Conservation (phyloP, 1,139 yeast genomes). For the Protomyces pachydermus region DNA sequence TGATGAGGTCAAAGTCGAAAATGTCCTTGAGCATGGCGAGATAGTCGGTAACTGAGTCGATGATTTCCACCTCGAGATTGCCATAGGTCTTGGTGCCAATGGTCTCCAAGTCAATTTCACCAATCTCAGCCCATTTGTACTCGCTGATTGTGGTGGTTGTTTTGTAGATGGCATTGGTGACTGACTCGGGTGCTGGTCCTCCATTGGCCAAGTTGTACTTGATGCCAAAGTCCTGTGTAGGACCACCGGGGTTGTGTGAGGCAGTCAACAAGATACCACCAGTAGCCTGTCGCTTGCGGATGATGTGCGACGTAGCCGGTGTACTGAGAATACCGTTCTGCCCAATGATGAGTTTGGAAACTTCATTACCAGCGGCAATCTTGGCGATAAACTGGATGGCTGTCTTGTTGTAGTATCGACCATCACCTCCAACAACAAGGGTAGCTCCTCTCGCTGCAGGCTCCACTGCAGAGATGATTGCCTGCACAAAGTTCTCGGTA, state of each 20-base stretch:
- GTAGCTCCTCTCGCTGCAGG: slow-evolving; percentile 74
- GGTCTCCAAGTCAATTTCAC: slow-evolving; percentile 51
- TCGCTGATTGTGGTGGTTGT: slow-evolving; percentile 54
- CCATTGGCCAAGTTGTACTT: slow-evolving; percentile 93
- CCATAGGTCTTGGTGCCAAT: slow-evolving; percentile 50
- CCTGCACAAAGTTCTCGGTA: slow-evolving; percentile 90
- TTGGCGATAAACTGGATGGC: slow-evolving; percentile 76
- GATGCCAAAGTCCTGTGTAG: slow-evolving; percentile 85
- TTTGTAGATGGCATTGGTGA: slow-evolving; percentile 80
- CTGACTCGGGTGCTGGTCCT: slow-evolving; percentile 98
- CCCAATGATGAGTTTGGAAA: slow-evolving; percentile 68
- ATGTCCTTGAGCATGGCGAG: slow-evolving; percentile 73
- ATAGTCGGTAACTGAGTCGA: slow-evolving; percentile 76
- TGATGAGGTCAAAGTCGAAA: slow-evolving; percentile 82
- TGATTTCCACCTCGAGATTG: slow-evolving; percentile 65
- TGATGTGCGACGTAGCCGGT: slow-evolving; percentile 92
- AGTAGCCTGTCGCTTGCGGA: slow-evolving; percentile 70
- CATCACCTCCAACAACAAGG: slow-evolving; percentile 94
- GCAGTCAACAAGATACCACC: slow-evolving; percentile 97
- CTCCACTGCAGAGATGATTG: slow-evolving; percentile 79
- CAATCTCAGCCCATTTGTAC: slow-evolving; percentile 51
- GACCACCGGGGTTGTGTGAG: slow-evolving; percentile 97
- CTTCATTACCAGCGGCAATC: slow-evolving; percentile 90
- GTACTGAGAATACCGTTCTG: slow-evolving; percentile 84
- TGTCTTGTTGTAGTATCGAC: slow-evolving; percentile 79